Conservation (phyloP, 2,329 filamentous ascomycete species). For the Tolypocladium capitatum region DNA sequence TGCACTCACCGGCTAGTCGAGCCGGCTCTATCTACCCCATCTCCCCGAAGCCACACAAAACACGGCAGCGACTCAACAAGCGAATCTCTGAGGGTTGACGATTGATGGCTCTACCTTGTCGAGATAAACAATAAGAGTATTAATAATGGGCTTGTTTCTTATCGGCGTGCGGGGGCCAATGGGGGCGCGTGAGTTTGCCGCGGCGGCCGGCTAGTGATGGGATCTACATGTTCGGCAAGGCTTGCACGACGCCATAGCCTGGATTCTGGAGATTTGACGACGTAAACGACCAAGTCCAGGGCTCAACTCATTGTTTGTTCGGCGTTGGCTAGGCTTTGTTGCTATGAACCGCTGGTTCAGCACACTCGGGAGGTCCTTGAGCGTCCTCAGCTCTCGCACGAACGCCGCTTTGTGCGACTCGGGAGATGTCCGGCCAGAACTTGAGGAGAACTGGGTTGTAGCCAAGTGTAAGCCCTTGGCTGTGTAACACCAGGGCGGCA, state of each 20-base stretch:
- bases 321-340: no score
- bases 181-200: background rate
- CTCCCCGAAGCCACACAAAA: no score
- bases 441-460: constrained; percentile 31
- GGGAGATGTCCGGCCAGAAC: constrained; percentile 27
- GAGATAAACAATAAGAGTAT: background rate
- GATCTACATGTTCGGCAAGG: no score
- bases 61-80: no score
- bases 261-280: no score
- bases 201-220: background rate
- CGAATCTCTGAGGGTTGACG: no score
- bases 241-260: no score
- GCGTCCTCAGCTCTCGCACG: constrained; percentile 29
- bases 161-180: background rate
- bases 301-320: no score
- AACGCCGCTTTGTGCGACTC: constrained; percentile 30
- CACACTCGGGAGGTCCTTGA: constrained; percentile 35
- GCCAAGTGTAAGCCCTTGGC: background rate
- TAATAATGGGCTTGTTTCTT: background rate
- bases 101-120: no score
- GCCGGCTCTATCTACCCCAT: no score
- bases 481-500: background rate
- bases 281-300: no score
- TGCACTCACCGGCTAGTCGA: no score
- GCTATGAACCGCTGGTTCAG: constrained; percentile 29